These are phyloP conservation scores for Coffea humblotiana DNA, from an alignment of 305 asterid species.

Conservation along the genomic window DNA sequence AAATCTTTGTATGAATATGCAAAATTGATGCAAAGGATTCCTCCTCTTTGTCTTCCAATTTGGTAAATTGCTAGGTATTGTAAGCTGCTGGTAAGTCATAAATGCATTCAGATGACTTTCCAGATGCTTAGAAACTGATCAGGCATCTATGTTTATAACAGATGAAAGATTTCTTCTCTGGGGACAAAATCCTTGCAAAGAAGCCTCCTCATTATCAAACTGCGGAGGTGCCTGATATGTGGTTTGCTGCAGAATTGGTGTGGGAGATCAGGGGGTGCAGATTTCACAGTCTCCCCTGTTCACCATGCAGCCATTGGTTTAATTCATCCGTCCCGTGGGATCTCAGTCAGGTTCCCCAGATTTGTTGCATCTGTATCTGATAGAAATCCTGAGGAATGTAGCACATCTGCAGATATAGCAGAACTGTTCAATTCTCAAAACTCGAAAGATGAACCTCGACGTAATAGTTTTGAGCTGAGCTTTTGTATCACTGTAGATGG, in stretches of 20 bases:
- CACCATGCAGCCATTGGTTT: conserved; percentile 82
- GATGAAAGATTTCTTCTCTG: conserved; percentile 74
- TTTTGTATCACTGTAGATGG: not conserved
- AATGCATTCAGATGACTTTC: not conserved
- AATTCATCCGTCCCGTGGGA: conserved; percentile 80
- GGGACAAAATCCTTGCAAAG: conserved; percentile 52
- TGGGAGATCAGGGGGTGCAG: conserved; percentile 90
- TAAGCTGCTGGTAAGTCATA: not conserved
- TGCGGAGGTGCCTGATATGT: conserved; percentile 73
- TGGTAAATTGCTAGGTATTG: not conserved
- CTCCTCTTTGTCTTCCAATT: not conserved
- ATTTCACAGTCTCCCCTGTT: conserved; percentile 72
- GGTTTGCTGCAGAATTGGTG: conserved; percentile 79
- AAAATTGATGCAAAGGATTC: not conserved
- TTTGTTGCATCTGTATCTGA: conserved; percentile 52
- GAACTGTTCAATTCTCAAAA: conserved; percentile 73
- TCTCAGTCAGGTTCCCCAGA: conserved; percentile 82
- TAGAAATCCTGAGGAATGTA: conserved; percentile 82
- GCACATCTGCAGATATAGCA: conserved; percentile 67
- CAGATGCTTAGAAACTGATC: not conserved
- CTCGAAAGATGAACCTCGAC: conserved; percentile 70
- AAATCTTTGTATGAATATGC: not conserved
- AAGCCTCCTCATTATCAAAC: conserved; percentile 76
- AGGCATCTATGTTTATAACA: conserved; percentile 29
- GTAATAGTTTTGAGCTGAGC: conserved; percentile 5